phyloP scores from a whole-genome alignment of 2,329 filamentous ascomycete genomes.

The Xylariaceae sp. region DNA sequence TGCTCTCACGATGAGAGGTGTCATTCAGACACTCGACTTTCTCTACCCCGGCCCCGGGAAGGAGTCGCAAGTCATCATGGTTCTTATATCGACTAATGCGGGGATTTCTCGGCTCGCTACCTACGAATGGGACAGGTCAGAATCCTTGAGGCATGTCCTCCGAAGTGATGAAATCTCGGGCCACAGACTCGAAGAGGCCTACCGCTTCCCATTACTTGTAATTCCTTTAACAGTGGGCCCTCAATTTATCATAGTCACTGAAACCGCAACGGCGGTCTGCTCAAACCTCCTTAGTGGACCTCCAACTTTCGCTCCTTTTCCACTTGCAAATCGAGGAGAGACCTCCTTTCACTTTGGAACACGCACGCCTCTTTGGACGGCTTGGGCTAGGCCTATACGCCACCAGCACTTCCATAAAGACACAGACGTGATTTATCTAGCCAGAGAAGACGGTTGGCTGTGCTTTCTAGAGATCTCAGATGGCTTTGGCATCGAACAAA shows the following conservation, averaged over 20 bases:
- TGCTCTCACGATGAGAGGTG: conserved; percentile 55
- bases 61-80: conserved; percentile 68
- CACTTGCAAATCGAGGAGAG: conserved; percentile 37
- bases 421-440: conserved; percentile 79
- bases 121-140: conserved; percentile 58
- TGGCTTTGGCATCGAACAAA: conserved; percentile 50
- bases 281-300: conserved; percentile 50
- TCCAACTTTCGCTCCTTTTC: conserved; percentile 44
- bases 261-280: conserved; percentile 54
- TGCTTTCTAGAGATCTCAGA: conserved; percentile 66
- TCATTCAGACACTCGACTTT: conserved; percentile 86
- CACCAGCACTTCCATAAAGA: conserved; percentile 56
- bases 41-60: conserved; percentile 67
- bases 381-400: conserved; percentile 77
- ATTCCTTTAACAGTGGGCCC: conserved; percentile 69
- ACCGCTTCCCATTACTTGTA: conserved; percentile 62
- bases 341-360: conserved; percentile 46
- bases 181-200: conserved; percentile 46
- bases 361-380: conserved; percentile 65
- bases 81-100: conserved; percentile 56
- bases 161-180: conserved; percentile 43
- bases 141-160: conserved; percentile 44
- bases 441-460: conserved; percentile 80
- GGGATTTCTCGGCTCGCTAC: conserved; percentile 50
- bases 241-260: conserved; percentile 66